phyloP scores from a whole-genome alignment of 2,329 filamentous ascomycete genomes.

The Talaromyces funiculosus region DNA sequence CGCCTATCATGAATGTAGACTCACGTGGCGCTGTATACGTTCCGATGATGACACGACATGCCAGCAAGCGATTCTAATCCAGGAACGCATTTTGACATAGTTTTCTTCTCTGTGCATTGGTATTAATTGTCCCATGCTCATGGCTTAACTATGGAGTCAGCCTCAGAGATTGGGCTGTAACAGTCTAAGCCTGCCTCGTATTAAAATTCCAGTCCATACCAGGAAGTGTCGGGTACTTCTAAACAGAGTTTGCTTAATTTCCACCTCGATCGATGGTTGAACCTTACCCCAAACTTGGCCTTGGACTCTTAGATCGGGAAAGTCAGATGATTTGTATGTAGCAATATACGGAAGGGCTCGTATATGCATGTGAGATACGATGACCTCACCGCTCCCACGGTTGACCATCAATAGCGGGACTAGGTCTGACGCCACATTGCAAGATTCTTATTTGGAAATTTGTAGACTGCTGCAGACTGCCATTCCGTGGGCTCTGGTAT shows the following conservation, averaged over 20 bases:
- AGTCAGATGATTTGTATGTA: not conserved
- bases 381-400: not conserved
- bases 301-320: not conserved
- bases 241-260: not conserved
- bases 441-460: not conserved
- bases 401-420: too few species aligned
- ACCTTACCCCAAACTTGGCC: not conserved
- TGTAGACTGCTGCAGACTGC: not conserved
- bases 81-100: too few species aligned
- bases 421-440: too few species aligned
- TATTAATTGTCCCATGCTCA: too few species aligned
- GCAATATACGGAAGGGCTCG: not conserved
- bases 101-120: too few species aligned
- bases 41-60: not conserved
- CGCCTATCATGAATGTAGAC: not conserved
- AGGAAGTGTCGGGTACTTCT: not conserved
- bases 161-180: too few species aligned
- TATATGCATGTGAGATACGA: not conserved
- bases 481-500: not conserved
- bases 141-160: too few species aligned
- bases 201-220: not conserved
- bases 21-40: not conserved
- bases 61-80: too few species aligned
- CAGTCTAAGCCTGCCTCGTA: not conserved
- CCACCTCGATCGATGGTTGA: not conserved